Evolutionary conservation across 208 protist species (phyloP), one percentile per base, ranked within the genome.

Genomic region (Tritrichomonas musculus): DNA sequence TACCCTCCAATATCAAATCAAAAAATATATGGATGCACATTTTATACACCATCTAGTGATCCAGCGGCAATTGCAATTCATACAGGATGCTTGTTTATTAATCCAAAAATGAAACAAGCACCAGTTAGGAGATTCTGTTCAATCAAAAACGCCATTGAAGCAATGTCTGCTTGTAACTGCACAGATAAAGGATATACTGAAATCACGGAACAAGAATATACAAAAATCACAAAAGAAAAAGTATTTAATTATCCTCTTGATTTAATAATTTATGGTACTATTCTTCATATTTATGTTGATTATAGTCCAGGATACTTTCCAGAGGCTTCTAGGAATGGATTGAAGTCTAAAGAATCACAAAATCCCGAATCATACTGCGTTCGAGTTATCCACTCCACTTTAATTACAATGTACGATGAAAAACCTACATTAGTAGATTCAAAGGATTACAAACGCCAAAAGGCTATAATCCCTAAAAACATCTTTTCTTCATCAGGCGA

Each of bases 361-460:
- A 30, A 44, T 30, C 13, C 22, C 27, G 33, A 30, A 47, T 3
- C 0, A 30, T 82, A 82, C 49, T 44, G 33, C 2, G 13, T 82
- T 30, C 0, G 41, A 20, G 41, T 82, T 50, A 47, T 39, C 0
- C 33, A 82, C 11, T 82, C 41, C 11, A 30, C 41, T 20, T 33
- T 82, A n/a, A 41, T 82, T 47, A 50, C 73, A 30, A 82, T 82
- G 73, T 82, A 82, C 17, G 73, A 82, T 41, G 39, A 82, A 25
- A 44, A n/a, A 20, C 73, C 73, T 9, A 82, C 47, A 27, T 27
- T 82, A 20, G 73, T 82, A 11, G 33, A 33, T n/a, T 41, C 73
- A 0, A 39, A 50, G 8, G 73, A 82, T 9, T 82, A 47, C 41
- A 17, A 47, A 4, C 3, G 73, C 5, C 47, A 44, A 30, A 30